Base-by-base conservation (phyloP, 2,329 filamentous ascomycete species). In the Leptographium wingfieldii region DNA sequence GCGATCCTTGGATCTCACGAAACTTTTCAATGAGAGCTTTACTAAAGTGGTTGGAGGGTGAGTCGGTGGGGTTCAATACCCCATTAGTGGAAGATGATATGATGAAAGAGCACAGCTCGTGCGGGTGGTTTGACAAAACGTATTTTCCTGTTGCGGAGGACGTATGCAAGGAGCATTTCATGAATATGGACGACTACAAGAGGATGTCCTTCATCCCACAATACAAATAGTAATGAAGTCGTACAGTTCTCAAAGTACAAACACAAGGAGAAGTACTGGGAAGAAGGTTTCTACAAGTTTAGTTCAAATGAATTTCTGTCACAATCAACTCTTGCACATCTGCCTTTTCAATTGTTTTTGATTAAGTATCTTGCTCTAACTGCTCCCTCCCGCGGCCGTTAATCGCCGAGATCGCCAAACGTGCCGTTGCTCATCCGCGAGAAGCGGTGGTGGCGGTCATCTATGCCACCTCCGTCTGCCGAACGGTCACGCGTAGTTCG, bases 391-490 rank as follows among this genome's bases (percentile, higher is more conserved):
- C 33, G 9, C 33, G 33, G 33, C 33, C 33, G 33, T 35, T 35
- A 35, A 35, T 16, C 38, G 51, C n/a, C 19, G 19, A 65, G 46
- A 19, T 43, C 25, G 2, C 63, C 63, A 63, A 65, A 65, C 4
- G 63, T 65, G 56, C 62, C 61, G 31, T 57, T 56, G 53, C 63
- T 65, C 25, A 63, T 40, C 9, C 63, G 60, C 3, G 61, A 63
- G 27, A 64, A 60, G 5, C 62, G 57, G 43, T 55, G n/a, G 27
- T 52, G 22, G 22, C 14, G 29, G 16, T 48, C 43, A 56, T 25
- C 49, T 27, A 4, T 3, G 48, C 25, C 48, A 25, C 25, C 48
- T 12, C 48, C 25, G 22, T 27, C 48, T 5, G 48, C 48, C 9
- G n/a, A n/a, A 25, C 43, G 48, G 48, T 25, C 9, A 10, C 25